Percentiles rank a stretch among this genome's conserved stretches.
Evolutionary conservation across 2,329 filamentous ascomycete genomes (phyloP).

Genomic region (Nigrospora oryzae): DNA sequence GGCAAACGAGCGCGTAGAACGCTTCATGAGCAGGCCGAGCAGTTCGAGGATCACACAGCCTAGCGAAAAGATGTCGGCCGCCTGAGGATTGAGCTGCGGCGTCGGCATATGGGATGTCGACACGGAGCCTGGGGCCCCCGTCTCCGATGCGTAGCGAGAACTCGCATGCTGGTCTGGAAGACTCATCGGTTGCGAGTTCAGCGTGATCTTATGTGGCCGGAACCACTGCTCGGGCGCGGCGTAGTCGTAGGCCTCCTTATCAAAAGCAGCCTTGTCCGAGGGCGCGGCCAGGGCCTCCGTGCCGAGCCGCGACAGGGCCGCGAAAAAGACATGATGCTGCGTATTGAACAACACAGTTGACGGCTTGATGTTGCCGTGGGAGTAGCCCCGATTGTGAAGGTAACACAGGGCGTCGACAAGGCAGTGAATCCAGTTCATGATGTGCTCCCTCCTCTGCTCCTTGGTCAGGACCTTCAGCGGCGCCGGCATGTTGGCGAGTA

Average conservation of each 20-base stretch:
- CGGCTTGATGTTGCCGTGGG: conserved; percentile 62
- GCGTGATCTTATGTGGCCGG: conserved; percentile 26
- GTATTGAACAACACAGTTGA: conserved; percentile 61
- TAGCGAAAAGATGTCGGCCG: conserved; percentile 65
- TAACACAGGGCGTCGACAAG: conserved; percentile 60
- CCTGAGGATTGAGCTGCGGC: conserved; percentile 41
- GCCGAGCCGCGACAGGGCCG: conserved; percentile 48
- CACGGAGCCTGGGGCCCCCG: conserved; percentile 23
- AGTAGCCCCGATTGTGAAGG: conserved; percentile 54
- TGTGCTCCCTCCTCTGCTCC: conserved; percentile 45
- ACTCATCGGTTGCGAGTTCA: conserved; percentile 17
- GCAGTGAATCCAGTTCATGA: conserved; percentile 71
- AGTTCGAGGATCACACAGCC: conserved; percentile 68
- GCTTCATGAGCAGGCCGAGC: conserved; percentile 60
- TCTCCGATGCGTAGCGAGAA: conserved; percentile 20
- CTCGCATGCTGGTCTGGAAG: conserved; percentile 28
- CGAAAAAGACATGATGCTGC: conserved; percentile 58
- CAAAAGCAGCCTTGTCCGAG: conserved; percentile 40
- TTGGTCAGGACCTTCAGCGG: conserved; percentile 56
- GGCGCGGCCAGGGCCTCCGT: conserved; percentile 30
- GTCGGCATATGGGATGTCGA: conserved; percentile 21
- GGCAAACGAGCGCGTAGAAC: conserved; percentile 56
- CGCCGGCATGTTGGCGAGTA: conserved; percentile 54
- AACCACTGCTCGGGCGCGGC: conserved; percentile 60
- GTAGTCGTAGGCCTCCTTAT: conserved; percentile 66